Conservation (phyloP, 441 rosid species). For the Euphorbia schlechtendalii region DNA sequence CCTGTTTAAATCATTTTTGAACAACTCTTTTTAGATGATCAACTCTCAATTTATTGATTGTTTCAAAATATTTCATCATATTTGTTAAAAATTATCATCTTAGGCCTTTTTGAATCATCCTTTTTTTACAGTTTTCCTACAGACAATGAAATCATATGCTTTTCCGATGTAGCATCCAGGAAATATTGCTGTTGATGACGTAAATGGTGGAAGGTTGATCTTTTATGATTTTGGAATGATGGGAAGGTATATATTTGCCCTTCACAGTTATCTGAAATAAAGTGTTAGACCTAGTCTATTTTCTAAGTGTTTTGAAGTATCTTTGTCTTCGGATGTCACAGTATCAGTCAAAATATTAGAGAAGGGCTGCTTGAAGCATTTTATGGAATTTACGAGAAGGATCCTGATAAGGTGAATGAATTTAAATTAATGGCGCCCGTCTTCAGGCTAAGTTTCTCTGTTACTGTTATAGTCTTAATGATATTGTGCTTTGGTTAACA, state of each 20-base stretch:
- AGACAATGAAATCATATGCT: not conserved
- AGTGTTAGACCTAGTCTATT: conserved; percentile 10
- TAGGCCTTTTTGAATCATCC: no score
- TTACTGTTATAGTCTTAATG: not conserved
- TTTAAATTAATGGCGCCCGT: conserved; percentile 7
- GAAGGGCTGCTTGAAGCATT: conserved; percentile 88
- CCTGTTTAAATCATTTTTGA: no score
- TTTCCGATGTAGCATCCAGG: conserved; percentile 80
- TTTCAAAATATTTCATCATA: no score
- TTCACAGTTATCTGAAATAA: conserved; percentile 4
- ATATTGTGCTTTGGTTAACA: conserved; percentile 15
- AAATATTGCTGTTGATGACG: conserved; percentile 97
- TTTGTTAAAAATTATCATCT: no score
- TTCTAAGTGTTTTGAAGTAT: conserved; percentile 11
- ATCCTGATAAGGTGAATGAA: conserved; percentile 75
- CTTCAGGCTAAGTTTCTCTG: conserved; percentile 9
- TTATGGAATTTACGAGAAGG: conserved; percentile 93
- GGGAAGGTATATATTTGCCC: conserved; percentile 70
- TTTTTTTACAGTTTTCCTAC: no score
- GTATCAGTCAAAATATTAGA: conserved; percentile 90
- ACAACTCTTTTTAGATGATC: no score
- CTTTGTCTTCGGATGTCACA: conserved; percentile 31
- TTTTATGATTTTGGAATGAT: conserved; percentile 99
- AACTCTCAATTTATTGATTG: no score
- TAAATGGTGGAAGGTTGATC: conserved; percentile 92